A percentile compares a stretch with the other conserved stretches of the same genome.
Conservation (phyloP, 2,329 filamentous ascomycete genomes). For the Aspergillus persii region DNA sequence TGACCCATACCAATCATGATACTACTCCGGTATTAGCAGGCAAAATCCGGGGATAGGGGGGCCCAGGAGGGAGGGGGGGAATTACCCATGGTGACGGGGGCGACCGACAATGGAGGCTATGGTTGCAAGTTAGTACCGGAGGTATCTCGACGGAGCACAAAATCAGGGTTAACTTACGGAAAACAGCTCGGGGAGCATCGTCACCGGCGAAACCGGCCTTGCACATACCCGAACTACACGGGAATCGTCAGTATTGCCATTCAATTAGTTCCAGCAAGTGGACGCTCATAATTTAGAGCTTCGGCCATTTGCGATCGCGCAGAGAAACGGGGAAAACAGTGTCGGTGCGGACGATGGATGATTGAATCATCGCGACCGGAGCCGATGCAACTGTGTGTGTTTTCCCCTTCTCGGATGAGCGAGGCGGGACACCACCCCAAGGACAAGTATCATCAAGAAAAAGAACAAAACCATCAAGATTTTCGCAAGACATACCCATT, state of each 20-base stretch:
- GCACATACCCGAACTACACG: conserved; percentile 95
- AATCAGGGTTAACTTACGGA: conserved; percentile 74
- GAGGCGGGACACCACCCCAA: neutral
- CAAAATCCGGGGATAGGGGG: neutral
- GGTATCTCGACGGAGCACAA: too few relatives aligned
- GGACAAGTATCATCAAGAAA: conserved; percentile 10
- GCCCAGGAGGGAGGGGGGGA: conserved; percentile 7
- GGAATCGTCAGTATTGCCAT: conserved; percentile 14
- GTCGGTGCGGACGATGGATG: neutral
- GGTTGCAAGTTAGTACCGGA: conserved; percentile 9
- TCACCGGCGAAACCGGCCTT: conserved; percentile 99
- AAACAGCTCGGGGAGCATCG: conserved; percentile 99
- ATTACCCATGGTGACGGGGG: conserved; percentile 99
- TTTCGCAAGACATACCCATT: conserved; percentile 83
- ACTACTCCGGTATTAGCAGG: conserved; percentile 55
- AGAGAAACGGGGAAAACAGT: neutral
- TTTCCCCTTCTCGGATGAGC: conserved; percentile 1
- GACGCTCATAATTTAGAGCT: neutral
- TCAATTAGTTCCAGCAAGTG: neutral
- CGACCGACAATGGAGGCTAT: conserved; percentile 98
- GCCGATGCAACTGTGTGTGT: neutral
- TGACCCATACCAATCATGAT: conserved; percentile 99
- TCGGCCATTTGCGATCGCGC: neutral
- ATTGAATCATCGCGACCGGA: neutral
- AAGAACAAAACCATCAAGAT: conserved; percentile 10